Conservation (phyloP, 345 rosid genomes). For the Aquilaria yunnanensis region DNA sequence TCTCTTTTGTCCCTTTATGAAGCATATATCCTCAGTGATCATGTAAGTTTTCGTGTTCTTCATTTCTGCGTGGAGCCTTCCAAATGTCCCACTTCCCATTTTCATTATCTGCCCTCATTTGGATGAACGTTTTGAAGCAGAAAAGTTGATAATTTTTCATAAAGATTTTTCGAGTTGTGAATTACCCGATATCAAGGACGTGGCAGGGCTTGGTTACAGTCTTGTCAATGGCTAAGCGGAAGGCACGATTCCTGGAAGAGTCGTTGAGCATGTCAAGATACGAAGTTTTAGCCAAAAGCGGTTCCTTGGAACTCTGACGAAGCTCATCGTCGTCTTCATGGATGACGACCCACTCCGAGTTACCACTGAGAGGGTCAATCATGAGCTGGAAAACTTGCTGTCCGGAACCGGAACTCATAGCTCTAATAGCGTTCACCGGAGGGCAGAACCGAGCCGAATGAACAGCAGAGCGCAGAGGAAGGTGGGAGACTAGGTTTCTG, state of each 20-base stretch:
- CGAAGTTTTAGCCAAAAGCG: constrained; percentile 54
- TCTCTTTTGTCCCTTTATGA: no score
- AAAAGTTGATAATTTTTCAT: no score
- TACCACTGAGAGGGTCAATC: constrained; percentile 54
- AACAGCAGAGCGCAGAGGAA: constrained; percentile 5
- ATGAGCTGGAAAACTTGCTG: constrained; percentile 57
- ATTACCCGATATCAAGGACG: constrained; percentile 88
- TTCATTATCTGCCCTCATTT: no score
- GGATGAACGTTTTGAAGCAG: no score
- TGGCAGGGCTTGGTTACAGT: constrained; percentile 61
- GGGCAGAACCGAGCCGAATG: constrained; percentile 7
- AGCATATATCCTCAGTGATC: background rate
- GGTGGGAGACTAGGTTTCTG: constrained; percentile 21
- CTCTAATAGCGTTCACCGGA: constrained; percentile 15
- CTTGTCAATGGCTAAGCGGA: constrained; percentile 51
- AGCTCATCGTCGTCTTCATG: constrained; percentile 39
- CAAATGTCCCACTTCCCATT: no score
- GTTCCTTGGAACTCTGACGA: constrained; percentile 21
- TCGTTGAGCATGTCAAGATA: constrained; percentile 79
- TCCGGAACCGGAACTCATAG: constrained; percentile 41
- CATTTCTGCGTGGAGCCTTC: no score
- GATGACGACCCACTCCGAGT: constrained; percentile 62
- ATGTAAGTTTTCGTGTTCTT: background rate
- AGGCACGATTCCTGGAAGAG: constrained; percentile 46
- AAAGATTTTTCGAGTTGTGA: no score